A percentile compares a stretch with the other conserved stretches of the same genome.
Conservation (phyloP, 2,329 filamentous ascomycete genomes). For the Nectriaceae sp. region DNA sequence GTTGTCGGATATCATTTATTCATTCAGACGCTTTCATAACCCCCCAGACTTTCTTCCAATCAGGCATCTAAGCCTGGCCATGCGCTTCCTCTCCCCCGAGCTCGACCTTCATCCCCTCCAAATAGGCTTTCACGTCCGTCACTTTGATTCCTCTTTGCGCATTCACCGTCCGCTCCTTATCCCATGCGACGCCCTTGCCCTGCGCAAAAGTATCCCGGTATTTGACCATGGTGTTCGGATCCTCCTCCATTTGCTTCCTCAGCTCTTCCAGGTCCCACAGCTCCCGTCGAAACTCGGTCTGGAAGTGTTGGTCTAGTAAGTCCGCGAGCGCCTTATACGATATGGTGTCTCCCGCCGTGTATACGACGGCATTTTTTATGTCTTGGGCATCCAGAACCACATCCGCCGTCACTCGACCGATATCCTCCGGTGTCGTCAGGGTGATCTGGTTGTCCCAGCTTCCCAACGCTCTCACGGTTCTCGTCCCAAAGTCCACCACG, state of each 20-base stretch:
- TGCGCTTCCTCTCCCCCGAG: slow-evolving; percentile 1
- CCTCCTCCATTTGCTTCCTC: slow-evolving; percentile 44
- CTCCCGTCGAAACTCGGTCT: slow-evolving; percentile 46
- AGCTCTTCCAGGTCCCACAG: slow-evolving; percentile 50
- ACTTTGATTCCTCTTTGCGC: slow-evolving; percentile 46
- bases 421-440: slow-evolving; percentile 63
- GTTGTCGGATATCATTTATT: background rate
- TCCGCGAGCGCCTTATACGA: slow-evolving; percentile 57
- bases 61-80: background rate
- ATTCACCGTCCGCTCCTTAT: slow-evolving; percentile 55
- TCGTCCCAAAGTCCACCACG: slow-evolving; percentile 52
- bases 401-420: slow-evolving; percentile 61
- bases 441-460: slow-evolving; percentile 64
- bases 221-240: slow-evolving; percentile 55
- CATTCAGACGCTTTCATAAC: background rate
- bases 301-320: slow-evolving; percentile 47
- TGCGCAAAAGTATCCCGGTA: slow-evolving; percentile 64
- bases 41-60: background rate
- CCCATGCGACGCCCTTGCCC: slow-evolving; percentile 62
- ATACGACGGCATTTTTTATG: slow-evolving; percentile 49
- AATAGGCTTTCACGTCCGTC: slow-evolving; percentile 43
- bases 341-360: slow-evolving; percentile 63
- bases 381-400: slow-evolving; percentile 47
- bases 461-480: slow-evolving; percentile 55
- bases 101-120: slow-evolving; percentile 24